A percentile compares a stretch with the other conserved stretches of the same genome.
Evolutionary conservation across 2,329 filamentous ascomycete species (phyloP).

Genomic region (Colletotrichum simmondsii): DNA sequence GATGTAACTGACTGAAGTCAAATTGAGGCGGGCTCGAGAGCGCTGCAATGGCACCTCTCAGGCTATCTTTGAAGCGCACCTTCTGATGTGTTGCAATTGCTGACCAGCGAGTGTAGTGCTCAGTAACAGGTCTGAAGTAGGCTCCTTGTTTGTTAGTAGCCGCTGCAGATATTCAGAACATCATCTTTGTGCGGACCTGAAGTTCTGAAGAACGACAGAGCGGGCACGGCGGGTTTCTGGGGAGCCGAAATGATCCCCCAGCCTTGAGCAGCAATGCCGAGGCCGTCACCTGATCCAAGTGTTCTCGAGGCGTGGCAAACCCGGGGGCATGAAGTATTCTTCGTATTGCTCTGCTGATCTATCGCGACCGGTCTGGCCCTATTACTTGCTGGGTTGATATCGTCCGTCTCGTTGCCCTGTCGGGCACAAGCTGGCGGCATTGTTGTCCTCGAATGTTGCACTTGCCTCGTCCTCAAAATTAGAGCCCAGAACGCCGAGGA

Average conservation of each 20-base stretch:
- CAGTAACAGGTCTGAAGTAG: constrained; percentile 7
- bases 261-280: constrained; percentile 8
- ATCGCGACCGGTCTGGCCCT: constrained; percentile 8
- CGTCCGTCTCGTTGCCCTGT: constrained; percentile 6
- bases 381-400: not conserved
- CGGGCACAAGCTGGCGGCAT: constrained; percentile 11
- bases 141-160: not conserved
- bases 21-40: constrained; percentile 40
- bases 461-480: constrained; percentile 29
- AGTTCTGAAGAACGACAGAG: not conserved
- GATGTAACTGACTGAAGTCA: not conserved
- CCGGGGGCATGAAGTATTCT: constrained; percentile 4
- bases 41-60: constrained; percentile 37
- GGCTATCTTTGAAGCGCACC: not conserved
- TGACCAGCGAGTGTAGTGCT: constrained; percentile 11
- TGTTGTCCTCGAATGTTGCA: constrained; percentile 13
- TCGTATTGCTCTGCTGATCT: constrained; percentile 4
- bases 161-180: not conserved
- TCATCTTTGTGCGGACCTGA: not conserved
- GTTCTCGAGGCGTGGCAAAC: not conserved
- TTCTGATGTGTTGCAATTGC: constrained; percentile 1
- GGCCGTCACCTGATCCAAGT: constrained; percentile 5
- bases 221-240: not conserved
- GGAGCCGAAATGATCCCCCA: constrained; percentile 5
- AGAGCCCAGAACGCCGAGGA: constrained; percentile 34